Percentiles rank a stretch among this genome's conserved stretches.
Conservation (phyloP, 208 protist species). For the Leishmania martiniquensis region DNA sequence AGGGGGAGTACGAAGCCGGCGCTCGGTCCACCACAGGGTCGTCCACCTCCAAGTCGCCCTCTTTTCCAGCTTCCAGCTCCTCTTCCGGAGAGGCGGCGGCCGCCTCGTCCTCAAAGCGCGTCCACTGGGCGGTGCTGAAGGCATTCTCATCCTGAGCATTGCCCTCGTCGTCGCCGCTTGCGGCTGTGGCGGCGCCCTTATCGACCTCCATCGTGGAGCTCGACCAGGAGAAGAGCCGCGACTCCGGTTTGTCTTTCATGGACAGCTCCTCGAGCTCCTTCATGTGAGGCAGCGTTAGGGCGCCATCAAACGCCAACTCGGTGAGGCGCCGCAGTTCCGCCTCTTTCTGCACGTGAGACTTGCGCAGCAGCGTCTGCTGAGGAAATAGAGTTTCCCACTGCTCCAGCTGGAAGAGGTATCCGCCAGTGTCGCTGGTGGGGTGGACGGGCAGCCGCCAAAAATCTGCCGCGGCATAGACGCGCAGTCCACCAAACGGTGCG, state of each 20-base stretch:
- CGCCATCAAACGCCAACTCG: slow-evolving; percentile 65
- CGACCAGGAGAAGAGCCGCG: slow-evolving; percentile 31
- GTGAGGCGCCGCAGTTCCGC: slow-evolving; percentile 54
- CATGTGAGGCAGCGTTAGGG: slow-evolving; percentile 64
- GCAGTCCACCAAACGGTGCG: slow-evolving; percentile 81
- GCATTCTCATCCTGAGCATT: slow-evolving; percentile 12
- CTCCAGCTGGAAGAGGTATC: slow-evolving; percentile 81
- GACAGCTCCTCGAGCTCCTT: slow-evolving; percentile 64
- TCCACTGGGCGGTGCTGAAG: slow-evolving; percentile 27
- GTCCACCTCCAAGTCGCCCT: not conserved
- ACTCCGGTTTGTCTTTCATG: slow-evolving; percentile 41
- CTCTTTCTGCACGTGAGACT: slow-evolving; percentile 50
- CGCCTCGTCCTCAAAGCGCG: not conserved
- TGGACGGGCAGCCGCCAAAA: slow-evolving; percentile 87
- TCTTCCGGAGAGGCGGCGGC: not conserved
- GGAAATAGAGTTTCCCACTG: slow-evolving; percentile 80
- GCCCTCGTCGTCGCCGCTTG: slow-evolving; percentile 19
- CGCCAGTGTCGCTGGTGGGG: slow-evolving; percentile 80
- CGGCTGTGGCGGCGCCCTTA: slow-evolving; percentile 5
- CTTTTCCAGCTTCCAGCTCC: not conserved
- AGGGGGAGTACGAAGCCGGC: slow-evolving; percentile 9
- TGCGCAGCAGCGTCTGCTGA: slow-evolving; percentile 61
- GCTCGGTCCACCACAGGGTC: not conserved
- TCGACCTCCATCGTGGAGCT: slow-evolving; percentile 22
- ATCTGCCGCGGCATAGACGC: slow-evolving; percentile 81